Percentiles rank a stretch among this genome's conserved stretches.
Evolutionary conservation across 768 basidiomycete genomes (phyloP).

Genomic region (Mrakia blollopis): DNA sequence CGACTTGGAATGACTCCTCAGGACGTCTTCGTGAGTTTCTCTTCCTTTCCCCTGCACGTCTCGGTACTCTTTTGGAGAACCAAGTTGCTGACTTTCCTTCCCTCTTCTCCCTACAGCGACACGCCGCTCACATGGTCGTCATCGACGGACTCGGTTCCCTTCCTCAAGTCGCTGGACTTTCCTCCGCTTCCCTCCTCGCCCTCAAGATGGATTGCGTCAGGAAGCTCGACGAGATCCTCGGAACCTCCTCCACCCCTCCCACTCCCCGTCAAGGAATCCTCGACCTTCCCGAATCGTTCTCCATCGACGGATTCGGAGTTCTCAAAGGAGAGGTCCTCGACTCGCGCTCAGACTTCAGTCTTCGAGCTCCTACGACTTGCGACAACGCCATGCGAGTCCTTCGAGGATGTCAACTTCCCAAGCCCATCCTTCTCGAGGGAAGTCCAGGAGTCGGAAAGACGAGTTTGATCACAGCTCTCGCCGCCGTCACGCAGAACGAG

Average conservation of each 20-base stretch:
- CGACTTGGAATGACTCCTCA: slow-evolving; percentile 44
- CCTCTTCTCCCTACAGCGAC: slow-evolving; percentile 56
- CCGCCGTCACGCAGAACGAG: slow-evolving; percentile 67
- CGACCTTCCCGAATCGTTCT: slow-evolving; percentile 46
- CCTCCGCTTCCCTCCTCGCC: slow-evolving; percentile 55
- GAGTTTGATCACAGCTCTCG: slow-evolving; percentile 80
- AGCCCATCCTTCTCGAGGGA: slow-evolving; percentile 91
- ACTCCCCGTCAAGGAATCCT: slow-evolving; percentile 22
- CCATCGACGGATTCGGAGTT: slow-evolving; percentile 69
- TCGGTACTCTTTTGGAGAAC: background rate
- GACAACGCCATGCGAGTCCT: slow-evolving; percentile 82
- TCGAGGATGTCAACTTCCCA: slow-evolving; percentile 79
- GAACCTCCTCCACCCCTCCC: slow-evolving; percentile 33
- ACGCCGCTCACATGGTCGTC: slow-evolving; percentile 87
- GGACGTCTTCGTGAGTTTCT: slow-evolving; percentile 63
- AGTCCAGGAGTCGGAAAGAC: slow-evolving; percentile 99
- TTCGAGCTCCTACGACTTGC: slow-evolving; percentile 80
- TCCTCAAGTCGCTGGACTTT: slow-evolving; percentile 64
- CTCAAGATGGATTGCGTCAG: slow-evolving; percentile 58
- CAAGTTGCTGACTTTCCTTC: background rate
- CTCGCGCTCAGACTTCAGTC: slow-evolving; percentile 56
- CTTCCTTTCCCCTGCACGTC: no score
- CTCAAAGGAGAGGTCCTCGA: slow-evolving; percentile 53
- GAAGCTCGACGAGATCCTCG: slow-evolving; percentile 53
- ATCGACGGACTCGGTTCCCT: slow-evolving; percentile 81